Evolutionary conservation across 192 early-diverging fungal species (phyloP).

Genomic region (Chytriomyces confervae): DNA sequence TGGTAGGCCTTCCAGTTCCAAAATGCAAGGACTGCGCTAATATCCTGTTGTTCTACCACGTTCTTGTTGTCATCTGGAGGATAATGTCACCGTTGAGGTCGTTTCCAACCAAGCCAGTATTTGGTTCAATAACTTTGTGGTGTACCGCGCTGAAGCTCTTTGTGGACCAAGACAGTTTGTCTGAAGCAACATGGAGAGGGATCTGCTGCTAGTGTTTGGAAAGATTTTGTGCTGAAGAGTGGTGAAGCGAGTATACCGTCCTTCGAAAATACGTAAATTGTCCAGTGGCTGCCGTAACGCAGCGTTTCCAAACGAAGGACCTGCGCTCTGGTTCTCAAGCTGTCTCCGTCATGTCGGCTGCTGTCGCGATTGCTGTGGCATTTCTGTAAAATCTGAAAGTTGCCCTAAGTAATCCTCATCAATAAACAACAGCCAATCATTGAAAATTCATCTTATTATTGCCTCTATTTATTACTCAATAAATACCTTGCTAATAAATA

Average conservation of each 20-base stretch:
- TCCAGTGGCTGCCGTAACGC: no score
- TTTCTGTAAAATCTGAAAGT: no score
- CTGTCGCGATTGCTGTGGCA: no score
- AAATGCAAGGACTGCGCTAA: background rate
- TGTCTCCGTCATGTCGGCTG: no score
- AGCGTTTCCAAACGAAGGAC: no score
- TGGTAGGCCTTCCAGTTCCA: background rate
- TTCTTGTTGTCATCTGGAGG: background rate
- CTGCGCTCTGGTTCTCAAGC: no score
- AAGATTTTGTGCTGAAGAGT: conserved; percentile 21
- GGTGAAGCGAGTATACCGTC: background rate
- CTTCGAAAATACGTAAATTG: background rate
- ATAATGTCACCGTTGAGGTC: background rate
- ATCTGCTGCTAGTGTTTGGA: conserved; percentile 1
- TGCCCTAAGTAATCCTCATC: no score
- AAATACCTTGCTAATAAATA: no score
- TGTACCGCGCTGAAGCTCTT: conserved; percentile 10
- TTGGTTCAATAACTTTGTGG: background rate
- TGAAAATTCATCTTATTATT: no score
- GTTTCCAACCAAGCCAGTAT: background rate
- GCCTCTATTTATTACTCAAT: no score
- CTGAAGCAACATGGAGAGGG: background rate
- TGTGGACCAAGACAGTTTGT: conserved; percentile 19
- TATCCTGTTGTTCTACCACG: background rate
- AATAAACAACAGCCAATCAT: no score